phyloP scores from a whole-genome alignment of 2,329 filamentous ascomycete genomes.

The Trichoderma sp. region DNA sequence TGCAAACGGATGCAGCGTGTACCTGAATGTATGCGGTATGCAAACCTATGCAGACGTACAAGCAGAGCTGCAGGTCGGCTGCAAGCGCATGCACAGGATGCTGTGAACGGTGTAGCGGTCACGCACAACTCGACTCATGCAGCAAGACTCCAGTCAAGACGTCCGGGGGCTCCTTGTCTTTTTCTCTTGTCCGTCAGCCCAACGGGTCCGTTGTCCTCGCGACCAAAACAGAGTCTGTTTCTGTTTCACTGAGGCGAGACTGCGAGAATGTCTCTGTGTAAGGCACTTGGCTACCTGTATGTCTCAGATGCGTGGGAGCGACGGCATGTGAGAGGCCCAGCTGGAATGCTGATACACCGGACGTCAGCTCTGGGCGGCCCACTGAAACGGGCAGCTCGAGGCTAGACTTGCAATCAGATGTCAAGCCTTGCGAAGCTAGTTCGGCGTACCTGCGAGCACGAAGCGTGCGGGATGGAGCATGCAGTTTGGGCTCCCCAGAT shows the following conservation, averaged over 20 bases:
- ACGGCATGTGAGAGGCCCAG: slow-evolving; percentile 15
- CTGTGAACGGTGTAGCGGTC: slow-evolving; percentile 17
- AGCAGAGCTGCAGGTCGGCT: slow-evolving; percentile 5
- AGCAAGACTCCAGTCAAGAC: not conserved
- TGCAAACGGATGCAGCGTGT: not conserved
- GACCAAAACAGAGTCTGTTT: not conserved
- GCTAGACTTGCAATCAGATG: slow-evolving; percentile 8
- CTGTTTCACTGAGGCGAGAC: not conserved
- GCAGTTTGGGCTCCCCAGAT: not conserved
- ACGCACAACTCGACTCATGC: slow-evolving; percentile 18
- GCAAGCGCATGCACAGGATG: slow-evolving; percentile 13
- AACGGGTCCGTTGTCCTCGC: not conserved
- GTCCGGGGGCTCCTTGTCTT: not conserved
- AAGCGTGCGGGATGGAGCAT: not conserved
- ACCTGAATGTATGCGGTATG: not conserved
- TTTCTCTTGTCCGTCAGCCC: not conserved
- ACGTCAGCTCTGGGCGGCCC: not conserved
- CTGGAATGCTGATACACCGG: slow-evolving; percentile 14
- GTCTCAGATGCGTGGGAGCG: not conserved
- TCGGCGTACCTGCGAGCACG: not conserved
- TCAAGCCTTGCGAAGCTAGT: not conserved
- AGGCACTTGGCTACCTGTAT: not conserved
- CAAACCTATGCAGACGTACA: not conserved
- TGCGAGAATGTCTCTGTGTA: not conserved
- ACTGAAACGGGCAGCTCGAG: slow-evolving; percentile 7